Percentiles rank a stretch among this genome's conserved stretches.
phyloP scores from a whole-genome alignment of 768 basidiomycete species.

The Tulasnella sp. region DNA sequence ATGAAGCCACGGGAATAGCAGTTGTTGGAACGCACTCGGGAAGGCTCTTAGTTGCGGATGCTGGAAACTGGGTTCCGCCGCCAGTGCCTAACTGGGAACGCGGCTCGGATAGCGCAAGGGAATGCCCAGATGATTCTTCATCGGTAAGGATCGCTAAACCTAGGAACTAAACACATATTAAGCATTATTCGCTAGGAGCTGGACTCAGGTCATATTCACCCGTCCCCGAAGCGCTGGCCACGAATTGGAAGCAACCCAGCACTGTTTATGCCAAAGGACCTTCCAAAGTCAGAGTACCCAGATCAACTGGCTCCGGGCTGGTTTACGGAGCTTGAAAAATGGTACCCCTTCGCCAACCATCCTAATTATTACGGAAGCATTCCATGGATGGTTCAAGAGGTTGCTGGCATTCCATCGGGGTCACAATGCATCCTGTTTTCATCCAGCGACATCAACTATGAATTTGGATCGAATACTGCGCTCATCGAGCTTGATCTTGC shows the following conservation, averaged over 20 bases:
- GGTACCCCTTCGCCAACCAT: neutral
- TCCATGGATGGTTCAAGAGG: neutral
- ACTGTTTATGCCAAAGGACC: neutral
- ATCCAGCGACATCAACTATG: neutral
- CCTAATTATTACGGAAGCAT: neutral
- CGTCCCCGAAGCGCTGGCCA: neutral
- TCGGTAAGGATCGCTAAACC: neutral
- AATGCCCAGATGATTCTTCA: no score
- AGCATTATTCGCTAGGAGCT: neutral
- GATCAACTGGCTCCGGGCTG: neutral
- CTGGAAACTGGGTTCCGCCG: neutral
- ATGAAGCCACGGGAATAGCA: neutral
- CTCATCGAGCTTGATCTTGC: neutral
- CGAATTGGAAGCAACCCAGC: neutral
- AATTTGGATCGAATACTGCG: neutral
- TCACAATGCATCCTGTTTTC: neutral
- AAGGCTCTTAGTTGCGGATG: neutral
- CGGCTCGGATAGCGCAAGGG: no score
- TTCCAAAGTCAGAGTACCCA: neutral
- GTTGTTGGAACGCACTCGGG: neutral
- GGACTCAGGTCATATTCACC: neutral
- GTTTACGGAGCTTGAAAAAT: neutral
- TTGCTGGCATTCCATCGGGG: neutral
- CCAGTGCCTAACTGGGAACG: no score
- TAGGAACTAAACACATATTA: neutral